phyloP scores from a whole-genome alignment of 164 flowering plant species.

The Vitis cinerea region DNA sequence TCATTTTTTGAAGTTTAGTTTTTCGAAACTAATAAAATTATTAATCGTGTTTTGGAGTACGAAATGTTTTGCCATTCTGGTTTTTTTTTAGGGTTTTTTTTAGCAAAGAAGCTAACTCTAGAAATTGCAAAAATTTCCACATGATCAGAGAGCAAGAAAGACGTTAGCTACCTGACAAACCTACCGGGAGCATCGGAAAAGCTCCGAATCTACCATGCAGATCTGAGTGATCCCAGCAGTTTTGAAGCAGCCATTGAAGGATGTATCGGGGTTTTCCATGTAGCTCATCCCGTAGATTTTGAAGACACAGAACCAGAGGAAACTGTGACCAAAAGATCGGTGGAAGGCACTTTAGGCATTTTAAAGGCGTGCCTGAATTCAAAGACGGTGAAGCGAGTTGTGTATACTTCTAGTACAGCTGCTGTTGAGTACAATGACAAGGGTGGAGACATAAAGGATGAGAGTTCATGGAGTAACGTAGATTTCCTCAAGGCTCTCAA shows the following conservation, averaged over 20 bases:
- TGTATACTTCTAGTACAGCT: conserved; percentile 29
- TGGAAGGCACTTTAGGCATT: conserved; percentile 29
- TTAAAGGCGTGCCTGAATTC: conserved; percentile 31
- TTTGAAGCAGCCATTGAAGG: conserved; percentile 43
- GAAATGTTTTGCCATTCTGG: too few species aligned
- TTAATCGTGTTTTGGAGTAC: too few species aligned
- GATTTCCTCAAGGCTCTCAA: conserved; percentile 15
- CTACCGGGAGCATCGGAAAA: conserved; percentile 44
- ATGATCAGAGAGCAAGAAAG: conserved; percentile 28
- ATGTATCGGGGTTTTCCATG: conserved; percentile 48
- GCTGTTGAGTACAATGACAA: conserved; percentile 16
- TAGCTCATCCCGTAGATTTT: conserved; percentile 42
- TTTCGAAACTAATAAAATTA: too few species aligned
- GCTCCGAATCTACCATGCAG: conserved; percentile 43
- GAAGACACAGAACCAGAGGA: conserved; percentile 19
- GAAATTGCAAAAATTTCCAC: too few species aligned
- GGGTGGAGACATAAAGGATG: conserved; percentile 26
- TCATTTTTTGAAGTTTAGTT: too few species aligned
- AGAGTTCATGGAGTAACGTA: conserved; percentile 42
- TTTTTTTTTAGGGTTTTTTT: too few species aligned
- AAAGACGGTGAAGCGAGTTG: conserved; percentile 36
- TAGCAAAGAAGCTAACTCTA: too few species aligned
- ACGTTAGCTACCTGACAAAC: conserved; percentile 35
- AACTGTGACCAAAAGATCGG: conserved; percentile 1
- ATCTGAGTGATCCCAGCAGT: conserved; percentile 42